phyloP scores from a whole-genome alignment of 2,329 filamentous ascomycete genomes.

The Botryotinia calthae region DNA sequence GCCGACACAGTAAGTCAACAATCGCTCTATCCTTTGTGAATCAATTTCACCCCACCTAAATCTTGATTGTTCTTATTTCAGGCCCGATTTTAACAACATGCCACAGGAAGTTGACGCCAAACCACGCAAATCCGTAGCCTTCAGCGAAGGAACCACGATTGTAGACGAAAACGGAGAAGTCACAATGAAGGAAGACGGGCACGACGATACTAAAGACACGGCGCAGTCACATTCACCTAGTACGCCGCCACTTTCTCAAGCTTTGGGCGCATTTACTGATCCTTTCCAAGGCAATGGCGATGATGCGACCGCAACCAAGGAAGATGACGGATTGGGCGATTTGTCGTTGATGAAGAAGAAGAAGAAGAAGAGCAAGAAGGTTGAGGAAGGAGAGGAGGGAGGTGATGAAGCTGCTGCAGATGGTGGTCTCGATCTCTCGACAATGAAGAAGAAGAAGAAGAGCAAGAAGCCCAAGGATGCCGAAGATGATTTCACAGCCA shows the following conservation, averaged over 20 bases:
- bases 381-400: constrained; percentile 60
- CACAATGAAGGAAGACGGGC: constrained; percentile 67
- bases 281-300: constrained; percentile 41
- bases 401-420: constrained; percentile 52
- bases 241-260: constrained; percentile 58
- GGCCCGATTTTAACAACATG: constrained; percentile 17
- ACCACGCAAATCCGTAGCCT: constrained; percentile 89
- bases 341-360: constrained; percentile 79
- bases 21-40: not conserved
- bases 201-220: constrained; percentile 73
- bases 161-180: constrained; percentile 89
- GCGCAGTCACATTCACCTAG: constrained; percentile 75
- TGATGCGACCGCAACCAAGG: constrained; percentile 27
- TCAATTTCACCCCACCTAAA: constrained; percentile 19
- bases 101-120: constrained; percentile 45
- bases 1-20: constrained; percentile 17
- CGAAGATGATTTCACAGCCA: constrained; percentile 39
- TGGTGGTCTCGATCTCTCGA: constrained; percentile 46
- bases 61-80: constrained; percentile 28
- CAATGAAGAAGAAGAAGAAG: constrained; percentile 41
- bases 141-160: constrained; percentile 81
- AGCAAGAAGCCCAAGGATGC: constrained; percentile 39
- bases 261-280: constrained; percentile 56
- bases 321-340: constrained; percentile 34
- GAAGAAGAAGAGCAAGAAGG: constrained; percentile 89